A percentile compares a stretch with the other conserved stretches of the same genome.
Evolutionary conservation across 2,329 filamentous ascomycete species (phyloP).

Genomic region (Cladosporium sphaerospermum): DNA sequence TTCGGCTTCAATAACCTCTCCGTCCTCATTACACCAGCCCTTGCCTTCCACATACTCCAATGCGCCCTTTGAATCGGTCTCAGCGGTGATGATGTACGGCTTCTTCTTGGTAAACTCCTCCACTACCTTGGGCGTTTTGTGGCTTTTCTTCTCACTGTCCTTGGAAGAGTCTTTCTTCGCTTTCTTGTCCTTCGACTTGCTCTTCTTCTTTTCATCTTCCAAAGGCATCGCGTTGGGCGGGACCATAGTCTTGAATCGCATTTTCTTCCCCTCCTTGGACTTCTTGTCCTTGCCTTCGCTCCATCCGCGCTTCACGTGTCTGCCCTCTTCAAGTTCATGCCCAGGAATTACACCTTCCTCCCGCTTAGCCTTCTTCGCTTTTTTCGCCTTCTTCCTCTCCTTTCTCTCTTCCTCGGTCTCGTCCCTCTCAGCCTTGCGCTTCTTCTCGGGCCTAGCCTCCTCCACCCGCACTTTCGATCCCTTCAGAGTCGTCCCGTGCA

Average conservation of each 20-base stretch:
- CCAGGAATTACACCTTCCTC: constrained; percentile 56
- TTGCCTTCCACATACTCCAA: constrained; percentile 71
- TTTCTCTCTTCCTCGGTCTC: constrained; percentile 28
- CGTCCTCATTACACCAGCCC: constrained; percentile 79
- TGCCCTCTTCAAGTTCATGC: constrained; percentile 62
- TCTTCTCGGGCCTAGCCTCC: constrained; percentile 64
- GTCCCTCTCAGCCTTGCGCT: constrained; percentile 30
- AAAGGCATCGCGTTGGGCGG: constrained; percentile 53
- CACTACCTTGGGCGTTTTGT: constrained; percentile 56
- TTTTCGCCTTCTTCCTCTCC: constrained; percentile 50
- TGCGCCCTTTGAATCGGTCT: constrained; percentile 24
- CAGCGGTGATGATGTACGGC: constrained; percentile 3
- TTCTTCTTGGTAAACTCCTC: constrained; percentile 87
- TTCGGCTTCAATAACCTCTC: constrained; percentile 63
- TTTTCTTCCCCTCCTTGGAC: constrained; percentile 16
- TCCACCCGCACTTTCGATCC: constrained; percentile 82
- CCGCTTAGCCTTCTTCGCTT: constrained; percentile 41
- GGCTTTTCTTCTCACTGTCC: constrained; percentile 44
- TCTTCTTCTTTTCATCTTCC: constrained; percentile 42
- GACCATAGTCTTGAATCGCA: constrained; percentile 76
- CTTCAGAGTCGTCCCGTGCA: constrained; percentile 79
- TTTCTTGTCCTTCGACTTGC: constrained; percentile 30
- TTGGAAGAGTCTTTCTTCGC: constrained; percentile 55
- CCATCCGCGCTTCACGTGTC: constrained; percentile 86
- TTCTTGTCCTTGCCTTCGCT: constrained; percentile 48